A percentile compares a stretch with the other conserved stretches of the same genome.
These are phyloP conservation scores for Takashimella koratensis DNA, from an alignment of 1,284 basidiomycete species.

Conservation along the genomic window DNA sequence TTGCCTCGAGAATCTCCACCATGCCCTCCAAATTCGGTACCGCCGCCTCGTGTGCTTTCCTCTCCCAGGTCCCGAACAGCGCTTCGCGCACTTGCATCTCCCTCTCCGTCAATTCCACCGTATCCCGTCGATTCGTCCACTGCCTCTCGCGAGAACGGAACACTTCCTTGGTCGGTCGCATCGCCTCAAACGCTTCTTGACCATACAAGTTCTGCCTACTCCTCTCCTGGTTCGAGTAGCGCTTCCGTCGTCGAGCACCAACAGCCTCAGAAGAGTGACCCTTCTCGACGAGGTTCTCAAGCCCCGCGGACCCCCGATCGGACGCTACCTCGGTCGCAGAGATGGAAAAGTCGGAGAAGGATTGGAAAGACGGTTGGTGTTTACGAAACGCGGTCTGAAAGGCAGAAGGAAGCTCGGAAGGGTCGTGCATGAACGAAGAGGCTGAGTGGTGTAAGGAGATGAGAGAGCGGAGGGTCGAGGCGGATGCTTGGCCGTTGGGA, in stretches of 20 bases:
- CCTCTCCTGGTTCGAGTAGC: not conserved
- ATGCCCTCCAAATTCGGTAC: conserved; percentile 38
- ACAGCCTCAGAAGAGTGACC: not conserved
- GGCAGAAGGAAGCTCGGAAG: conserved; percentile 24
- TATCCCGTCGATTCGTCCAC: conserved; percentile 1
- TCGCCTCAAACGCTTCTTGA: conserved; percentile 2
- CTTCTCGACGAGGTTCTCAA: conserved; percentile 3
- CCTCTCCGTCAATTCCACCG: conserved; percentile 24
- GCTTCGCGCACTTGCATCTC: conserved; percentile 39
- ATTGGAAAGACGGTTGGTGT: conserved; percentile 12
- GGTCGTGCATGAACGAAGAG: conserved; percentile 38
- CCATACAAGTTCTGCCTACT: not conserved
- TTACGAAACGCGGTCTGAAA: conserved; percentile 35
- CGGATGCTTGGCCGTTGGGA: conserved; percentile 18
- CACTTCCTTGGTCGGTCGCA: conserved; percentile 1
- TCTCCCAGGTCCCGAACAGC: conserved; percentile 41
- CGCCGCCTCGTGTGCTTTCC: conserved; percentile 14
- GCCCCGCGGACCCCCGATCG: not conserved
- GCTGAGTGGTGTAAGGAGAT: conserved; percentile 43
- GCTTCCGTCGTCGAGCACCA: not conserved
- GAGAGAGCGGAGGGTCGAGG: conserved; percentile 27
- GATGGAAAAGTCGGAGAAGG: conserved; percentile 12
- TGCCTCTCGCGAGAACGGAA: conserved; percentile 5
- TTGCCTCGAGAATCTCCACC: conserved; percentile 32
- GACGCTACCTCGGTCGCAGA: not conserved